These are phyloP conservation scores for Ascochyta fabae DNA, from an alignment of 2,329 filamentous ascomycete species.

Conservation along the genomic window DNA sequence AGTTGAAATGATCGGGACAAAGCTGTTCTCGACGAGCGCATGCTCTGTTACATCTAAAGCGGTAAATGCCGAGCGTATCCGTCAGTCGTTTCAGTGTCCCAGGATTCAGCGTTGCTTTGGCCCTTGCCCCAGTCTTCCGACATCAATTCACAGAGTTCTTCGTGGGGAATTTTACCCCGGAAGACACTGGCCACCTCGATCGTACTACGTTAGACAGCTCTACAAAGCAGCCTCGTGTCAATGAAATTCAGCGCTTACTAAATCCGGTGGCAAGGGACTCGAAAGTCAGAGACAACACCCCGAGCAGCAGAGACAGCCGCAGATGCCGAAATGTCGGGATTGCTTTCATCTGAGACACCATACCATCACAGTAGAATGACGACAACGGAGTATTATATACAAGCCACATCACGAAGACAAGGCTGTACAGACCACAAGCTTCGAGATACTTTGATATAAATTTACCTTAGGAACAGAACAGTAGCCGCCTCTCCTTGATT, in stretches of 20 bases:
- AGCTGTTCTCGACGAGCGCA: not conserved
- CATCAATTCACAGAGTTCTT: not conserved
- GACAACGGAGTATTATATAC: conserved; percentile 1
- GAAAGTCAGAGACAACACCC: conserved; percentile 16
- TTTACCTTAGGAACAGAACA: not conserved
- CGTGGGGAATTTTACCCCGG: not conserved
- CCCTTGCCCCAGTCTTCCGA: not conserved
- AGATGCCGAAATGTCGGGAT: not conserved
- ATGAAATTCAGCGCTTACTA: not conserved
- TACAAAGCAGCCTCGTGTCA: not conserved
- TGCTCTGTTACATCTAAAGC: not conserved
- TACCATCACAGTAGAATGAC: not conserved
- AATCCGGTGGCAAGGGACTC: conserved; percentile 2
- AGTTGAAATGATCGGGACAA: not conserved
- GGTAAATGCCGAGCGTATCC: not conserved
- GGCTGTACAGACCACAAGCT: not conserved
- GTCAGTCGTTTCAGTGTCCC: not conserved
- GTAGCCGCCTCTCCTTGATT: not conserved
- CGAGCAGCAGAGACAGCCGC: conserved; percentile 14
- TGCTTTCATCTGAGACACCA: conserved; percentile 15
- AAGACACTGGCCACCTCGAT: not conserved
- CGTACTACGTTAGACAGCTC: not conserved
- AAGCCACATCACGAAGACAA: not conserved
- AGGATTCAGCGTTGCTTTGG: not conserved
- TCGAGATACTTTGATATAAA: not conserved